Evolutionary conservation across 202 grass and related monocot species (phyloP).

Genomic region (Setaria italica): DNA sequence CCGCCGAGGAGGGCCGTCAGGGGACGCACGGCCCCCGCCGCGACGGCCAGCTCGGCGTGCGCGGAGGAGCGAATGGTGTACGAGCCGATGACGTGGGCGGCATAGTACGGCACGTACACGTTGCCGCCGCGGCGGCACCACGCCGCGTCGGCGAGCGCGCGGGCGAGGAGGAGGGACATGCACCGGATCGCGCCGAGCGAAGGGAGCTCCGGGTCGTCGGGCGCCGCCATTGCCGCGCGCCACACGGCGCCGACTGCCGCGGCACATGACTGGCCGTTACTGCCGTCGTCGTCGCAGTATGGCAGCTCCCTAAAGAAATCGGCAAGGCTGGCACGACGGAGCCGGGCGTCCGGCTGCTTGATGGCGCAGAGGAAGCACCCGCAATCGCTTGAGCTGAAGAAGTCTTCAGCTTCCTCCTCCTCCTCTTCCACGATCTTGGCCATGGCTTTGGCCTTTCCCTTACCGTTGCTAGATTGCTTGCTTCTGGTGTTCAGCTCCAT

Average conservation of each 20-base stretch:
- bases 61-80: constrained; percentile 77
- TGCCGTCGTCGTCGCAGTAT: constrained; percentile 31
- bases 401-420: constrained; percentile 26
- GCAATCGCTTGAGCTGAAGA: constrained; percentile 42
- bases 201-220: constrained; percentile 77
- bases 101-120: constrained; percentile 79
- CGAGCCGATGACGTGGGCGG: constrained; percentile 81
- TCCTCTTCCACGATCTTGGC: constrained; percentile 56
- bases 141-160: constrained; percentile 56
- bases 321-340: constrained; percentile 56
- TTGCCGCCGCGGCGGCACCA: constrained; percentile 65
- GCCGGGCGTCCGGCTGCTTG: constrained; percentile 59
- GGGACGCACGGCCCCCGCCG: constrained; percentile 58
- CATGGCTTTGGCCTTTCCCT: constrained; percentile 54
- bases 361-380: constrained; percentile 81
- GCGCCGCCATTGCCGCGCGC: constrained; percentile 77
- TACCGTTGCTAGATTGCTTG: constrained; percentile 36
- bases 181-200: constrained; percentile 80
- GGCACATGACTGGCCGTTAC: constrained; percentile 37
- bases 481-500: constrained; percentile 47
- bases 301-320: constrained; percentile 80
- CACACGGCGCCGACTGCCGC: constrained; percentile 64
- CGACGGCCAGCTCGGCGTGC: constrained; percentile 68
- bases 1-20: constrained; percentile 70
- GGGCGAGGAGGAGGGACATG: constrained; percentile 79